Evolutionary conservation across 345 rosid species (phyloP).

Genomic region (Zanthoxylum bungeanum): DNA sequence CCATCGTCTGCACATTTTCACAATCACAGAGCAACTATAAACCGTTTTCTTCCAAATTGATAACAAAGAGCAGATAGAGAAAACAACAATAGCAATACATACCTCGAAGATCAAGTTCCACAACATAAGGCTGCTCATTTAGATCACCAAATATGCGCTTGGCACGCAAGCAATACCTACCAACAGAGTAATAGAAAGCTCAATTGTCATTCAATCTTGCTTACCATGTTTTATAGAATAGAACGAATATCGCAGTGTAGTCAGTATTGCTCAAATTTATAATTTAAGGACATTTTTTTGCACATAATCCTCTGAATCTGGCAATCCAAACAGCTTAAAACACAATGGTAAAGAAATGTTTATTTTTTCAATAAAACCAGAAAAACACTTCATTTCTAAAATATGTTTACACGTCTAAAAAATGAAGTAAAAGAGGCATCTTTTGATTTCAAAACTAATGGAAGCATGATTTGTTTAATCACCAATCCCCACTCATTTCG

Average conservation of each 20-base stretch:
- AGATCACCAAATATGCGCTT: slow-evolving; percentile 56
- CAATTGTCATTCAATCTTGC: background rate
- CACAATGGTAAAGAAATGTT: background rate
- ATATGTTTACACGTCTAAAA: background rate
- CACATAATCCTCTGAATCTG: background rate
- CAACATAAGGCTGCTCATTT: slow-evolving; percentile 44
- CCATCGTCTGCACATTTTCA: slow-evolving; percentile 59
- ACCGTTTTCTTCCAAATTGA: slow-evolving; percentile 11
- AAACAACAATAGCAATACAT: slow-evolving; percentile 19
- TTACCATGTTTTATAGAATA: background rate
- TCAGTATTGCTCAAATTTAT: background rate
- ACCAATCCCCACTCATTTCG: background rate
- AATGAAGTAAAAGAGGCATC: background rate
- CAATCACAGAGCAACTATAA: slow-evolving; percentile 3
- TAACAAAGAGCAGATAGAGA: background rate
- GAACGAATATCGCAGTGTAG: background rate
- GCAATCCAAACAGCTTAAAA: background rate
- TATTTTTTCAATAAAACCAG: background rate
- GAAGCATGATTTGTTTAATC: background rate
- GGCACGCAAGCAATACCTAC: slow-evolving; percentile 55
- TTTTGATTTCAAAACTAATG: background rate
- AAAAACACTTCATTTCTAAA: background rate
- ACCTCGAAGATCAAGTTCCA: slow-evolving; percentile 83
- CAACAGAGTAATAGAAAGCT: background rate
- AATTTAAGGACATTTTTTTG: background rate